Conservation (phyloP, 148 eudicot species). For the Amaranthus cruentus region DNA sequence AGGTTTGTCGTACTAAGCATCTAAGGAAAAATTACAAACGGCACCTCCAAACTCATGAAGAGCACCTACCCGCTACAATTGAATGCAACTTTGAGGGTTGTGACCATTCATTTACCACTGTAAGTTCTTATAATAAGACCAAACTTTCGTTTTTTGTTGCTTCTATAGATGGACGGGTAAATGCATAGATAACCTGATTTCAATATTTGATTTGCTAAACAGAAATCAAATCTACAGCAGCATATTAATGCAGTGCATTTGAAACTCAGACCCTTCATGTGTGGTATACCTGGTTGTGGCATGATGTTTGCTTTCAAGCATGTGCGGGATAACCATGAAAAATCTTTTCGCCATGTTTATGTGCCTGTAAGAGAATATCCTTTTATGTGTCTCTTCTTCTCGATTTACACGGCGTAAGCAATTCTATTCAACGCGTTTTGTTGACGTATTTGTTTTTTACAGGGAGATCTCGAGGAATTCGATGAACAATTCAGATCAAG, state of each 20-base stretch:
- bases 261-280: conserved; percentile 47
- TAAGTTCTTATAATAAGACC: conserved; percentile 18
- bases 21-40: conserved; percentile 82
- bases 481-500: conserved; percentile 36
- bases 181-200: not conserved
- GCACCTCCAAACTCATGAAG: conserved; percentile 65
- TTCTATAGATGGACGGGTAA: not conserved
- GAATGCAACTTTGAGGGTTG: conserved; percentile 70
- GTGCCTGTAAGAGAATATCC: conserved; percentile 35
- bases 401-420: no score
- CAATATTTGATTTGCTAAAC: conserved; percentile 8
- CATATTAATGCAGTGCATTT: conserved; percentile 80
- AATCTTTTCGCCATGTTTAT: conserved; percentile 55
- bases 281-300: conserved; percentile 69
- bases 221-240: conserved; percentile 81
- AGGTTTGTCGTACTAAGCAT: conserved; percentile 79
- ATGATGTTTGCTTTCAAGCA: conserved; percentile 84
- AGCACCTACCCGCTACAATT: conserved; percentile 33
- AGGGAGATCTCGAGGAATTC: conserved; percentile 45
- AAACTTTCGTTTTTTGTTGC: not conserved
- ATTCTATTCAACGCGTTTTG: no score
- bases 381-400: not conserved
- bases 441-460: no score
- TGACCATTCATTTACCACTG: conserved; percentile 58
- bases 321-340: conserved; percentile 87